Evolutionary conservation across 352 stramenopile species (phyloP).

Genomic region (Globisporangium apiculatum): DNA sequence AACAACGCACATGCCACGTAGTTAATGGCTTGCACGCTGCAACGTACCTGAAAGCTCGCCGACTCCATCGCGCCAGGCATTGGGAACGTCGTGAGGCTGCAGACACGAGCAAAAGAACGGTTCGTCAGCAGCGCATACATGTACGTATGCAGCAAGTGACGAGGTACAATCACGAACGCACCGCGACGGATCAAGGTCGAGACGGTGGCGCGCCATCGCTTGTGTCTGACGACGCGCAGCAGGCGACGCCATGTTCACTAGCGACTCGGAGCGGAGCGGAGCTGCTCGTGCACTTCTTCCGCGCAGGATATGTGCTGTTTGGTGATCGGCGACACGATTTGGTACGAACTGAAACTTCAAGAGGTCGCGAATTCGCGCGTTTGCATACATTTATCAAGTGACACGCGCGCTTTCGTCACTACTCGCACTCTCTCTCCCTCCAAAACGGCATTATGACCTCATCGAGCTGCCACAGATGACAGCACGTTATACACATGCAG

Average conservation of each 20-base stretch:
- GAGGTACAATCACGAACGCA: conserved; percentile 8
- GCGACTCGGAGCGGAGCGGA: background rate
- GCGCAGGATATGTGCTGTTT: too few species aligned
- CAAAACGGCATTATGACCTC: background rate
- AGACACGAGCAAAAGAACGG: background rate
- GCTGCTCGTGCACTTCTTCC: conserved; percentile 1
- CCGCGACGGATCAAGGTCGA: conserved; percentile 50
- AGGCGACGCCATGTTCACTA: conserved; percentile 10
- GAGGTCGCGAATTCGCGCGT: background rate
- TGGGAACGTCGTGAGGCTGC: conserved; percentile 62
- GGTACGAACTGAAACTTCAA: background rate
- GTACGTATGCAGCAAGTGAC: background rate
- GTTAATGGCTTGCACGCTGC: too few species aligned
- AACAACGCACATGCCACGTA: background rate
- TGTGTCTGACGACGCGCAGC: conserved; percentile 24
- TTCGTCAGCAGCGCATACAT: background rate
- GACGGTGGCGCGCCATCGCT: conserved; percentile 29
- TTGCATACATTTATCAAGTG: background rate
- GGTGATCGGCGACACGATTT: background rate
- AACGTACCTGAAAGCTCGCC: conserved; percentile 30
- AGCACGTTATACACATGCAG: background rate
- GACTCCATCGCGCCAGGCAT: conserved; percentile 49
- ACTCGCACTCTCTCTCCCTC: background rate
- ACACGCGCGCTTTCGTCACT: background rate
- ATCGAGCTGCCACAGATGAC: too few species aligned